Evolutionary conservation across 306 rosid genomes (phyloP).

Genomic region (Prunus campanulata): DNA sequence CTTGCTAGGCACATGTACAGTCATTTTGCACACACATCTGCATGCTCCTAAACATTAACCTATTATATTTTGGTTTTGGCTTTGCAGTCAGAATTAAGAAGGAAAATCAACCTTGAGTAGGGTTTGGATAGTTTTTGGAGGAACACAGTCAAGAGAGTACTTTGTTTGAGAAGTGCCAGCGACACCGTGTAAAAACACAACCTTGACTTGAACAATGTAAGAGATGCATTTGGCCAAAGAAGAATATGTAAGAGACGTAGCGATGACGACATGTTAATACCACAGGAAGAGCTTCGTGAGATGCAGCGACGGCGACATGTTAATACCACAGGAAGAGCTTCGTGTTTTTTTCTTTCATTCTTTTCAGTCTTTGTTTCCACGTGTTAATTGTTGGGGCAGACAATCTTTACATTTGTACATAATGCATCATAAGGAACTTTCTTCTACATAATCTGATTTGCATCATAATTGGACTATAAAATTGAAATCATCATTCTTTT

Average conservation of each 20-base stretch:
- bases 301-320: too few species aligned
- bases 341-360: not conserved
- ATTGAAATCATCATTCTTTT: not conserved
- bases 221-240: not conserved
- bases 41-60: not conserved
- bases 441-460: not conserved
- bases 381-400: conserved; percentile 17
- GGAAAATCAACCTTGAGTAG: conserved; percentile 26
- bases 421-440: not conserved
- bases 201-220: conserved; percentile 21
- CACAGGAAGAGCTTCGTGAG: not conserved
- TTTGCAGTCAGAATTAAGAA: conserved; percentile 46
- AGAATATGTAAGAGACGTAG: not conserved
- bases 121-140: not conserved
- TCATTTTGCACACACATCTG: not conserved
- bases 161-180: conserved; percentile 1
- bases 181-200: not conserved
- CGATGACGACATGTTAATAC: not conserved
- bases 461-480: not conserved
- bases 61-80: conserved; percentile 17
- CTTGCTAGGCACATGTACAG: not conserved
- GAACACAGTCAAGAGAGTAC: not conserved
- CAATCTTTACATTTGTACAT: not conserved
- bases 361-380: not conserved
- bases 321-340: not conserved